Evolutionary conservation across 805 yeast species (phyloP), one percentile per base, ranked within the genome.

Genomic region (Saturnispora sanitii): DNA sequence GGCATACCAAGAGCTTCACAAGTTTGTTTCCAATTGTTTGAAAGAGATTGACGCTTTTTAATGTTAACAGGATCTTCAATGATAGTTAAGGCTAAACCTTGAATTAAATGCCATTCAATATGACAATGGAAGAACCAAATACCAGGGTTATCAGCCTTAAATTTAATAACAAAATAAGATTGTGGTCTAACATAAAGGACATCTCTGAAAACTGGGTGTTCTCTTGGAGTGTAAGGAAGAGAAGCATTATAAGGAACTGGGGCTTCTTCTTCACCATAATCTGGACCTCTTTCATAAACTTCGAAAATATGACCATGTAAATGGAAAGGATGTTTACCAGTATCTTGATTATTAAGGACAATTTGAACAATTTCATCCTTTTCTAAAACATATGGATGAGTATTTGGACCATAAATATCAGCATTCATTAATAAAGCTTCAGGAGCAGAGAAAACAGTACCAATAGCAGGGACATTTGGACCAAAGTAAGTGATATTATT

Each of bases 61-160:
- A 90, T 68, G 42, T 70, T 70, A 9, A 60, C 50, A 22, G 98
- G 98, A 42, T 86, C 95, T 66, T 90, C 98, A 41, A 90, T 65
- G 33, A 92, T 66, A 9, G 71, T 68, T 42, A 87, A 53, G 11
- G 94, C 94, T 53, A 90, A 73, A 56, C 98, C 98, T 68, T 92
- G 97, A 55, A 79, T 73, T 70, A 90, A 73, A 67, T 92, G 98
- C 98, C 98, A 90, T 61, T 92, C 97, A 55, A 92, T 82, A 61
- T 90, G 98, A 65, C 98, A 90, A 67, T 90, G 98, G 94, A 92
- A 92, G 62, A 79, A 75, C 98, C 97, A 90, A 33, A 88, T 88
- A 68, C 98, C 98, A 25, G 97, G 98, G 62, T 92, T 92, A 59
- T 82, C 79, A 40, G 97, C 94, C 56, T 73, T 75, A 71, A 87